phyloP scores from a whole-genome alignment of 2,329 filamentous ascomycete species.

The Ophiostoma pallidulum region DNA sequence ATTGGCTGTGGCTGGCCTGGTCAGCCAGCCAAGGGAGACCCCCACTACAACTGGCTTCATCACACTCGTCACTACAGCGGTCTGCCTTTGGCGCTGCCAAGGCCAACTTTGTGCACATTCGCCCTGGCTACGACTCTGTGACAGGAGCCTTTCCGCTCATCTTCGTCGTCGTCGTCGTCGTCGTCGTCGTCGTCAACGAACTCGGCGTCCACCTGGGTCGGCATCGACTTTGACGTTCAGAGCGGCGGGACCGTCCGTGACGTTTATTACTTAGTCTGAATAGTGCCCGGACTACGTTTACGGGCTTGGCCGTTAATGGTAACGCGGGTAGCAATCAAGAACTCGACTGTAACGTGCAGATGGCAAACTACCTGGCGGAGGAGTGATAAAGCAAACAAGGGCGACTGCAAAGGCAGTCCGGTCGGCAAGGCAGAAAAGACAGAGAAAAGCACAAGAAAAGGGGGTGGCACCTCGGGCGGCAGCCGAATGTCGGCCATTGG shows the following conservation, averaged over 20 bases:
- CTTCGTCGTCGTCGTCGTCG: constrained; percentile 17
- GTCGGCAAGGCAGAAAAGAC: too few relatives aligned
- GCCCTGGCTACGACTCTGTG: constrained; percentile 13
- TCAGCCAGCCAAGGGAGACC: too few relatives aligned
- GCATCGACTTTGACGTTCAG: constrained; percentile 20
- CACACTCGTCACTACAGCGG: too few relatives aligned
- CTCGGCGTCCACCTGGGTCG: constrained; percentile 24
- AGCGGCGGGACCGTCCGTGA: background rate
- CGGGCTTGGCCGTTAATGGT: constrained; percentile 22
- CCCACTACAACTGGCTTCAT: too few relatives aligned
- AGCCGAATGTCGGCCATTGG: too few relatives aligned
- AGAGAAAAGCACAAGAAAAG: too few relatives aligned
- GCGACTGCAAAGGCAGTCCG: too few relatives aligned
- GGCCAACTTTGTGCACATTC: constrained; percentile 15
- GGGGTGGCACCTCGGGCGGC: too few relatives aligned
- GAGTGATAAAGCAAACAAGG: too few relatives aligned
- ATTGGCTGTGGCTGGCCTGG: too few relatives aligned
- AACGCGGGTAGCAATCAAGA: constrained; percentile 29
- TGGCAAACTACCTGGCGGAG: too few relatives aligned
- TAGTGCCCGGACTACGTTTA: constrained; percentile 24
- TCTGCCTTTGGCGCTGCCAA: too few relatives aligned
- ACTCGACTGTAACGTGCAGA: constrained; percentile 16
- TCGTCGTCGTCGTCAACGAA: constrained; percentile 16
- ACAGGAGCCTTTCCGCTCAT: constrained; percentile 21
- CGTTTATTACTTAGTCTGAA: constrained; percentile 24